phyloP scores from a whole-genome alignment of 345 rosid genomes.

The Isatis tinctoria region DNA sequence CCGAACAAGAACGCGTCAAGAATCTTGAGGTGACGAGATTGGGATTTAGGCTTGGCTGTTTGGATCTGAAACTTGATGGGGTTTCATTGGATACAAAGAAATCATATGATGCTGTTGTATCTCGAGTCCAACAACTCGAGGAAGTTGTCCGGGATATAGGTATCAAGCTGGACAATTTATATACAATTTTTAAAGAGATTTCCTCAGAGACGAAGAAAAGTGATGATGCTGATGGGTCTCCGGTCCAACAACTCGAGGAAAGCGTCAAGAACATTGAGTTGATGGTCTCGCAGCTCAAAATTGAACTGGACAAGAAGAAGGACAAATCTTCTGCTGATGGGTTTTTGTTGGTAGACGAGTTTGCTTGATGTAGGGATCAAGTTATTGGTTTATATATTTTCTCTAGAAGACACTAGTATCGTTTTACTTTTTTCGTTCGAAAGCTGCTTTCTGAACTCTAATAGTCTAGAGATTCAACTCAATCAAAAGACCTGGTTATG shows the following conservation, averaged over 20 bases:
- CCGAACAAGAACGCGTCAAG: too few species aligned
- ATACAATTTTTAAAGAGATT: neutral
- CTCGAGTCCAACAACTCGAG: neutral
- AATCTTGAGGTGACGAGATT: neutral
- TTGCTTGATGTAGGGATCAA: neutral
- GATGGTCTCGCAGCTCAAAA: neutral
- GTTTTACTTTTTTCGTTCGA: neutral
- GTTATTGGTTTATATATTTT: neutral
- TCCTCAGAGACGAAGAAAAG: neutral
- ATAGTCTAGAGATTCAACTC: neutral
- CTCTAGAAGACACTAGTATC: neutral
- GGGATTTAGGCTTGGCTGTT: neutral
- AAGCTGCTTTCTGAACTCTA: neutral
- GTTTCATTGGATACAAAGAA: neutral
- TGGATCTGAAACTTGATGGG: neutral
- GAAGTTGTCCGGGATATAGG: neutral
- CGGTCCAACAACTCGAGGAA: neutral
- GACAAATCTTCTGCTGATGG: slow-evolving; percentile 1
- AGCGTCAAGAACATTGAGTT: neutral
- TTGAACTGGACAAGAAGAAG: neutral
- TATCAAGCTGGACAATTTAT: neutral
- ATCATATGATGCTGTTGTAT: neutral
- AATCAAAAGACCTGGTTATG: neutral
- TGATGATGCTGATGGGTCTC: neutral
- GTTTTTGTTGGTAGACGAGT: slow-evolving; percentile 6